Conservation (phyloP, 495 filamentous ascomycete genomes). For the Neurospora sublineolata region DNA sequence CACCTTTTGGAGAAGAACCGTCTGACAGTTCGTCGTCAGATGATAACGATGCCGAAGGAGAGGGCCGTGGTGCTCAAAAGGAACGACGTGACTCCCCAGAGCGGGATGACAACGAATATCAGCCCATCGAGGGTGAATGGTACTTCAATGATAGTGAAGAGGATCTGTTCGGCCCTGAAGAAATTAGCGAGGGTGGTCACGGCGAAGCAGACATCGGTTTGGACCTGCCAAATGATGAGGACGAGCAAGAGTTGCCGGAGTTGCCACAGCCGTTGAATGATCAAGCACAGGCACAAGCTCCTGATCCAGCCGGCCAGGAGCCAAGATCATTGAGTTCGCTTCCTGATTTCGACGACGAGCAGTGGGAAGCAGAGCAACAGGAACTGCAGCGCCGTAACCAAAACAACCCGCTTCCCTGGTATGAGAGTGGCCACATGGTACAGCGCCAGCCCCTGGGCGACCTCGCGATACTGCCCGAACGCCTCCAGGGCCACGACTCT, state of each 20-base stretch:
- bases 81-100: not conserved
- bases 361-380: not conserved
- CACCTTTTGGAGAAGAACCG: not conserved
- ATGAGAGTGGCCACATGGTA: not conserved
- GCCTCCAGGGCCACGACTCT: not conserved
- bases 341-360: not conserved
- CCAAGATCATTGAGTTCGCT: not conserved
- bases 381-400: not conserved
- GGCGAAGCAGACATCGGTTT: not conserved
- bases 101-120: not conserved
- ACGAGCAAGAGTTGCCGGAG: not conserved
- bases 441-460: not conserved
- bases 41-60: not conserved
- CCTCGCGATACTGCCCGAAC: not conserved
- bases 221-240: not conserved
- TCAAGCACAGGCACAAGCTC: not conserved
- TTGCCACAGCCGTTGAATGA: not conserved
- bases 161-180: not conserved
- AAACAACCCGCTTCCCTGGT: not conserved
- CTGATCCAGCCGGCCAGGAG: not conserved
- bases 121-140: not conserved
- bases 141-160: not conserved
- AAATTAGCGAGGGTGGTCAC: not conserved
- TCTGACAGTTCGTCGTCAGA: not conserved
- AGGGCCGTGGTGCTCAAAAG: not conserved